phyloP scores from a whole-genome alignment of 768 basidiomycete species.

The Boletellus sp. region DNA sequence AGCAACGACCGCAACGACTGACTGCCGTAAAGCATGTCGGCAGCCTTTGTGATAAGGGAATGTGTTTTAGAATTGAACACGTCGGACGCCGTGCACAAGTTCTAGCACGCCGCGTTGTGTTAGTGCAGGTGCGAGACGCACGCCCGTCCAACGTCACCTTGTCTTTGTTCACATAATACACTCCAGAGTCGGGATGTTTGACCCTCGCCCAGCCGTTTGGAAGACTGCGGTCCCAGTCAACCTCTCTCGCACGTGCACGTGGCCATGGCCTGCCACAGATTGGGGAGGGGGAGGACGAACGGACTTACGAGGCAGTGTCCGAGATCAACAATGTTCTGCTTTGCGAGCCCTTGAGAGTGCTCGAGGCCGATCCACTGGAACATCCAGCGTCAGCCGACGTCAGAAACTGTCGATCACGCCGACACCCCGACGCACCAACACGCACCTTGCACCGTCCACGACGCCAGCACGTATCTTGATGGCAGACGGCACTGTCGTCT shows the following conservation, averaged over 20 bases:
- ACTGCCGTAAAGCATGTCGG: conserved; percentile 5
- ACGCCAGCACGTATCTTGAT: not conserved
- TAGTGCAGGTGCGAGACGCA: not conserved
- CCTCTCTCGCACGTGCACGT: not conserved
- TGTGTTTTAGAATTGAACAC: conserved; percentile 2
- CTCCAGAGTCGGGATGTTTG: conserved; percentile 32
- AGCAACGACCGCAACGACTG: conserved; percentile 1
- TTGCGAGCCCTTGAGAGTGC: conserved; percentile 18
- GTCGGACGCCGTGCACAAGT: conserved; percentile 12
- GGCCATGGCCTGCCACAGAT: too few species aligned
- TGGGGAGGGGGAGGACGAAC: not conserved
- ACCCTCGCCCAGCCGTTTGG: conserved; percentile 27
- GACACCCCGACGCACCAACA: not conserved
- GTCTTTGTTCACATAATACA: conserved; percentile 30
- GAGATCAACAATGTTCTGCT: not conserved
- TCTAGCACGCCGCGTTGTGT: conserved; percentile 1
- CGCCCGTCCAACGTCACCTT: conserved; percentile 21
- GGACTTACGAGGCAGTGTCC: conserved; percentile 10
- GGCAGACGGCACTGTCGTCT: conserved; percentile 17
- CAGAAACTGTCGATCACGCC: not conserved
- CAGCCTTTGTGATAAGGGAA: conserved; percentile 12
- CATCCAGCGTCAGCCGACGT: not conserved
- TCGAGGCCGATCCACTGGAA: conserved; percentile 1
- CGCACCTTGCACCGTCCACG: conserved; percentile 8
- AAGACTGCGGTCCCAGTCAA: conserved; percentile 9